These are phyloP conservation scores for Escovopsis weberi DNA, from an alignment of 2,329 filamentous ascomycete species.

Conservation along the genomic window DNA sequence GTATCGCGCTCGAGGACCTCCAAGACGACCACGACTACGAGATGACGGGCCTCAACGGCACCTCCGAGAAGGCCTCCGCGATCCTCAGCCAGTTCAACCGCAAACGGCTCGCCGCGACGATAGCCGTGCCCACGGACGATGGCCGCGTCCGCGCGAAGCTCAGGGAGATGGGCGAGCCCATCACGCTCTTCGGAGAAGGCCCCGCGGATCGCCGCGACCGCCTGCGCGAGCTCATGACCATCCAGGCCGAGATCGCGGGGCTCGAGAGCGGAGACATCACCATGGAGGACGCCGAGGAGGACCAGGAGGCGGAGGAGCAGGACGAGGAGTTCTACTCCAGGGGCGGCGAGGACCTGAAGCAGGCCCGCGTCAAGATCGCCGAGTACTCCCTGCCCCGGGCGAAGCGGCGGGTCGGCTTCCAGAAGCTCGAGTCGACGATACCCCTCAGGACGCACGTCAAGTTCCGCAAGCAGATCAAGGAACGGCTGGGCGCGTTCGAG, in stretches of 20 bases:
- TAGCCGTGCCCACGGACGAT: slow-evolving; percentile 91
- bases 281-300: slow-evolving; percentile 45
- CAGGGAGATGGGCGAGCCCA: slow-evolving; percentile 78
- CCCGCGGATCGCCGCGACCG: slow-evolving; percentile 75
- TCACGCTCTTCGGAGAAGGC: slow-evolving; percentile 89
- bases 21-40: slow-evolving; percentile 71
- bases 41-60: slow-evolving; percentile 52
- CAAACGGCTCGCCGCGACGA: slow-evolving; percentile 74
- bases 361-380: slow-evolving; percentile 66
- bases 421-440: slow-evolving; percentile 70
- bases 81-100: slow-evolving; percentile 81
- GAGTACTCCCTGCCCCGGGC: slow-evolving; percentile 72
- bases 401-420: slow-evolving; percentile 59
- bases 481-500: slow-evolving; percentile 68
- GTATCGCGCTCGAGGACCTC: slow-evolving; percentile 35
- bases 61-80: slow-evolving; percentile 70
- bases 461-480: slow-evolving; percentile 79
- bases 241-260: slow-evolving; percentile 49
- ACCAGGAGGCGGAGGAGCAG: slow-evolving; percentile 53
- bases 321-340: slow-evolving; percentile 94
- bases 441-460: slow-evolving; percentile 82
- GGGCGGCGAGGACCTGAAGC: slow-evolving; percentile 58
- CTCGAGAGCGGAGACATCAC: slow-evolving; percentile 42
- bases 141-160: slow-evolving; percentile 66
- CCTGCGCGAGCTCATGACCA: slow-evolving; percentile 64